Base-by-base conservation (phyloP, 2,329 filamentous ascomycete genomes). In the Xylaria sp. region DNA sequence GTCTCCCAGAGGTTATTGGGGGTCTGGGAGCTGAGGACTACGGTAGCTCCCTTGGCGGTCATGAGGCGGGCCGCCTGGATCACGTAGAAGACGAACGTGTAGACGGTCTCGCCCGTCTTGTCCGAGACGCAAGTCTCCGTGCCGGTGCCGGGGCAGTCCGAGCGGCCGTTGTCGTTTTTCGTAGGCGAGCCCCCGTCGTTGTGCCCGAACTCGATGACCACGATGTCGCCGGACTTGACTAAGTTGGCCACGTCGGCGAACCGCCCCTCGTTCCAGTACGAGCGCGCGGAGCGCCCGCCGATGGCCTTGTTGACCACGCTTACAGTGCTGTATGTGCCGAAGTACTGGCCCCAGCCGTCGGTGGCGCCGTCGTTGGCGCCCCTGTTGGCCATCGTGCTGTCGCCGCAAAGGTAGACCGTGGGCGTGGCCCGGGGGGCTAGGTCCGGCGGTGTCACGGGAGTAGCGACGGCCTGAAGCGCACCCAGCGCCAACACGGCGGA, bases 191-290 rank as follows among this genome's bases (percentile, higher is more conserved):
- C 86, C 43, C 87, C 87, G 70, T 90, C 88, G 73, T 90, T 91
- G 78, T 90, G 88, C 0, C 88, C 88, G 70, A 90, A 90, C 69
- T 89, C 87, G 61, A 90, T 88, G 58, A 90, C 78, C 9, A 90
- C 86, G 68, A 85, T 86, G 76, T 90, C 87, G 60, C 84, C 85
- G 3, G 78, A 58, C 67, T 80, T 63, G 13, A 88, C 75, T 1
- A 78, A 66, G 37, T 76, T 72, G 60, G 82, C 80, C 58, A 90
- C 81, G 4, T 80, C 79, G 29, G 78, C 73, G 77, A 89, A 90
- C 43, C 83, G 85, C 38, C 83, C 83, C 74, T 90, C 87, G 51
- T 83, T 80, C 7, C 81, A 86, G 76, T 81, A 90, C 55, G 83
- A 87, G 63, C 87, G 83, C 4, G 87, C 85, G 44, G 83, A 87